Conservation (phyloP, 2,329 filamentous ascomycete genomes). For the Exophiala sideris region DNA sequence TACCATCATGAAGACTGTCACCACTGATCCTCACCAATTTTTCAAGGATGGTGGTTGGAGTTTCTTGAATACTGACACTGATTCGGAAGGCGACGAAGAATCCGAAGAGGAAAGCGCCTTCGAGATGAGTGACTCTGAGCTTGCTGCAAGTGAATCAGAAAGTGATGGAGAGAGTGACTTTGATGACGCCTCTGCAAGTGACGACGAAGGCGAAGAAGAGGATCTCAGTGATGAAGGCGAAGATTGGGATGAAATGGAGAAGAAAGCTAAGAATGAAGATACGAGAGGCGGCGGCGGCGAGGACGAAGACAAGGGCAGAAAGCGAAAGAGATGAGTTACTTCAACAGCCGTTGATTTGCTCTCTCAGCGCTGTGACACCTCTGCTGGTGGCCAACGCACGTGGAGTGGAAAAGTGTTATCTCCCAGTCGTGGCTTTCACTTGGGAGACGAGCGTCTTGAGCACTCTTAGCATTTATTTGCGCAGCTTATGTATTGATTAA, state of each 20-base stretch:
- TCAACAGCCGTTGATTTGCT: background rate
- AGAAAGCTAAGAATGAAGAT: slow-evolving; percentile 32
- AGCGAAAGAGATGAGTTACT: slow-evolving; percentile 29
- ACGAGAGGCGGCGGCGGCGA: slow-evolving; percentile 38
- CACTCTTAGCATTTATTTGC: too few species aligned
- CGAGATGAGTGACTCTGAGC: slow-evolving; percentile 81
- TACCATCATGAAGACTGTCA: slow-evolving; percentile 99
- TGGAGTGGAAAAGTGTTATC: too few species aligned
- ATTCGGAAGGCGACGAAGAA: slow-evolving; percentile 72
- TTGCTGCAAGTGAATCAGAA: slow-evolving; percentile 64
- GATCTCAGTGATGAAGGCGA: slow-evolving; percentile 35
- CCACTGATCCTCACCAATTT: slow-evolving; percentile 88
- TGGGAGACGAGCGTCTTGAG: too few species aligned
- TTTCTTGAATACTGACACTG: slow-evolving; percentile 83
- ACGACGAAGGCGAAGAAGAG: slow-evolving; percentile 48
- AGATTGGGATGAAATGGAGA: slow-evolving; percentile 32
- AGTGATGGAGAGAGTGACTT: slow-evolving; percentile 90
- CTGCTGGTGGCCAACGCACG: background rate
- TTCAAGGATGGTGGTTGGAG: slow-evolving; percentile 94
- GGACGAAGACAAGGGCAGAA: slow-evolving; percentile 49
- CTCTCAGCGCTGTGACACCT: background rate
- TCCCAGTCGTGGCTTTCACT: too few species aligned
- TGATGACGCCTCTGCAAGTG: slow-evolving; percentile 73
- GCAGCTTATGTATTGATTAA: too few species aligned
- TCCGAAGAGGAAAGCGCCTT: slow-evolving; percentile 89